phyloP scores from a whole-genome alignment of 2,329 filamentous ascomycete genomes.

The Blastomyces silverae region DNA sequence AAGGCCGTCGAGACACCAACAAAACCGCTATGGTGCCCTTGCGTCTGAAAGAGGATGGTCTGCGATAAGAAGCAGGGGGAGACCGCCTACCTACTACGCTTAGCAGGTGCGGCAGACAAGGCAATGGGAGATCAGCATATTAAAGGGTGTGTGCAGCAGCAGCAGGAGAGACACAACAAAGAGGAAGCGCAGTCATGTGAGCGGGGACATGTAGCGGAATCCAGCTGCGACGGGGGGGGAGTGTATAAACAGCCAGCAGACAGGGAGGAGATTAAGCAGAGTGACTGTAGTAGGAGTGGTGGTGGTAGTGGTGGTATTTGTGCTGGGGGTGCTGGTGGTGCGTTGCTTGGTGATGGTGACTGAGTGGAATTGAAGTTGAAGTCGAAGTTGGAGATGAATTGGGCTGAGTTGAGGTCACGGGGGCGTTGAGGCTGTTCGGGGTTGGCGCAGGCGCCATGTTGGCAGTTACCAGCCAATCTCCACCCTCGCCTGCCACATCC shows the following conservation, averaged over 20 bases:
- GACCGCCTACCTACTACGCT: conserved; percentile 9
- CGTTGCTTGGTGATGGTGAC: neutral
- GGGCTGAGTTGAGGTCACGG: neutral
- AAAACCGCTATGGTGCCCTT: neutral
- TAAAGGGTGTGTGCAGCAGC: neutral
- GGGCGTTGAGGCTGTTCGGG: neutral
- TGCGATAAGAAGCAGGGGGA: neutral
- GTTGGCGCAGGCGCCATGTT: neutral
- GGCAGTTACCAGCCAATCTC: neutral
- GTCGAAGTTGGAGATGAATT: neutral
- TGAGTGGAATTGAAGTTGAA: neutral
- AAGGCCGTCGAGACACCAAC: neutral
- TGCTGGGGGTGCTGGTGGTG: neutral
- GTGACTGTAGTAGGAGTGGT: neutral
- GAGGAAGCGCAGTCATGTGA: neutral
- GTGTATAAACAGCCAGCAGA: neutral
- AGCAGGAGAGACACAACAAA: neutral
- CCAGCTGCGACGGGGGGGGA: neutral
- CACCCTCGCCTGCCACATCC: neutral
- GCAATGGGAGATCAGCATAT: conserved; percentile 3
- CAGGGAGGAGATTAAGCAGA: neutral
- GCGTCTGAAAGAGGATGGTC: neutral
- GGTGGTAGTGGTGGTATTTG: neutral
- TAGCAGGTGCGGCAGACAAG: conserved; percentile 6
- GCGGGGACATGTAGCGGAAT: neutral